Evolutionary conservation across 1,139 yeast species (phyloP).

Genomic region (Yamadazyma diddensiae): DNA sequence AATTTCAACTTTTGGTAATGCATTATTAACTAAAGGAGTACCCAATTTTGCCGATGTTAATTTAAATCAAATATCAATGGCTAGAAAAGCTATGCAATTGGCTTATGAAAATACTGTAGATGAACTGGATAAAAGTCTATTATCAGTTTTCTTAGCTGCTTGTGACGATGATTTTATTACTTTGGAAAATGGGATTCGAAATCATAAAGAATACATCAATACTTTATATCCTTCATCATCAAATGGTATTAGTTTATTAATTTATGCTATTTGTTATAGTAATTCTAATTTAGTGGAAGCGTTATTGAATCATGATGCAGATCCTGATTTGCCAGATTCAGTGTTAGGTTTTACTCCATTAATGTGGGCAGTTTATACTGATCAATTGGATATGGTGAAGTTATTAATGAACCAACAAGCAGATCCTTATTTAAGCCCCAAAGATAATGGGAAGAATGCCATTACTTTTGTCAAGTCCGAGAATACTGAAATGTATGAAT

Average conservation of each 20-base stretch:
- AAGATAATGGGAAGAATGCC: constrained; percentile 31
- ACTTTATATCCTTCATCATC: constrained; percentile 28
- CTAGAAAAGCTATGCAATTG: constrained; percentile 41
- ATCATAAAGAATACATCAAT: constrained; percentile 27
- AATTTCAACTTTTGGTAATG: constrained; percentile 7
- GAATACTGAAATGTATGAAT: constrained; percentile 31
- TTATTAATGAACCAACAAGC: constrained; percentile 39
- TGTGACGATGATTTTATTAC: constrained; percentile 51
- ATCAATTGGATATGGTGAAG: constrained; percentile 34
- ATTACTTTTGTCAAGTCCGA: constrained; percentile 32
- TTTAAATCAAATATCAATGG: constrained; percentile 41
- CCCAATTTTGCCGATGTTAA: constrained; percentile 35
- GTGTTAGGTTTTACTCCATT: constrained; percentile 36
- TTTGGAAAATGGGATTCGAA: constrained; percentile 33
- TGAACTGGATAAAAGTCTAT: constrained; percentile 13
- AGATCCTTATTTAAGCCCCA: constrained; percentile 36
- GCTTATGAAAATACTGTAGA: constrained; percentile 17
- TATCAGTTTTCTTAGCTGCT: constrained; percentile 44
- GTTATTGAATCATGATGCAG: constrained; percentile 34
- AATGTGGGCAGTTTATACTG: constrained; percentile 48
- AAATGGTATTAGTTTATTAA: constrained; percentile 48
- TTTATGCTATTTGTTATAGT: constrained; percentile 52
- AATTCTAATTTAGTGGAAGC: constrained; percentile 43
- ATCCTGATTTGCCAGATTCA: constrained; percentile 39
- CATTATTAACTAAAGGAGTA: constrained; percentile 8